Percentiles rank a stretch among this genome's conserved stretches.
Conservation (phyloP, 257 asterid species). For the Leonotis leonurus region DNA sequence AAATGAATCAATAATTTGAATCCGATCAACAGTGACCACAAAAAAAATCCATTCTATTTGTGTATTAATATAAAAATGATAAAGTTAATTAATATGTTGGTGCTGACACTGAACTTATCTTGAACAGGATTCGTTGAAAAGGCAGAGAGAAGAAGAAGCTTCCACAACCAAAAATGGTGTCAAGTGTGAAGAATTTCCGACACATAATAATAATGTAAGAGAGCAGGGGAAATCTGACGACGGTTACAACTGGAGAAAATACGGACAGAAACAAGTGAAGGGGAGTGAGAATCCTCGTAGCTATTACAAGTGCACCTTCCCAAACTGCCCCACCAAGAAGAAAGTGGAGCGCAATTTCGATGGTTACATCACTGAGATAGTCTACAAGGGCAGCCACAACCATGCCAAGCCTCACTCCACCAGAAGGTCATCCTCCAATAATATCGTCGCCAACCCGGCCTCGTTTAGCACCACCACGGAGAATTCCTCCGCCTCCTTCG, state of each 20-base stretch:
- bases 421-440: constrained; percentile 48
- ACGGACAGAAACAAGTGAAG: constrained; percentile 77
- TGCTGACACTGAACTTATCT: too few species aligned
- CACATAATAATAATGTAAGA: constrained; percentile 27
- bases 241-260: constrained; percentile 91
- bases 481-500: constrained; percentile 67
- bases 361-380: constrained; percentile 82
- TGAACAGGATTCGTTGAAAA: constrained; percentile 26
- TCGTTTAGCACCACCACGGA: constrained; percentile 28
- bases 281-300: constrained; percentile 91
- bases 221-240: constrained; percentile 74
- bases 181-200: not conserved
- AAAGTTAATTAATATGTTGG: too few species aligned
- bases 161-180: not conserved
- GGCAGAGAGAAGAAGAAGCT: constrained; percentile 12
- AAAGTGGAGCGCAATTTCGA: constrained; percentile 70
- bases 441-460: not conserved
- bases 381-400: constrained; percentile 79
- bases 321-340: constrained; percentile 79
- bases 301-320: constrained; percentile 77
- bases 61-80: too few species aligned
- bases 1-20: too few species aligned
- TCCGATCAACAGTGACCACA: too few species aligned
- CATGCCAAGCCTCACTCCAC: constrained; percentile 84
- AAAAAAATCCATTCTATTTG: too few species aligned